phyloP scores from a whole-genome alignment of 78 protist genomes.

The Emiliania huxleyi region DNA sequence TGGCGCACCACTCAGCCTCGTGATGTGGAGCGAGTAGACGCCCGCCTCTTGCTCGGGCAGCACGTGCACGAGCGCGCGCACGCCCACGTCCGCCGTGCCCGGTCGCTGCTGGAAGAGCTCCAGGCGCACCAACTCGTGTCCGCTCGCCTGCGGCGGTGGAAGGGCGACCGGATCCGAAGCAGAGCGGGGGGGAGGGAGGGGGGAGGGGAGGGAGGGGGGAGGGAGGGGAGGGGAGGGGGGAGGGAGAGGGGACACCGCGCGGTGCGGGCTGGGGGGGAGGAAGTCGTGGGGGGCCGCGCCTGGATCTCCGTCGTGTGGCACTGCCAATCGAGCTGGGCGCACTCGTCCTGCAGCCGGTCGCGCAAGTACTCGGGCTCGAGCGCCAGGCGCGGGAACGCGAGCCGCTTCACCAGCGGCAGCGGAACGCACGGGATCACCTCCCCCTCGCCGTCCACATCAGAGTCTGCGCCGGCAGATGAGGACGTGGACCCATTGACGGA shows the following conservation, averaged over 20 bases:
- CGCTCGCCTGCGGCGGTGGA: no score
- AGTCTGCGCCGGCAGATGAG: no score
- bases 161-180: no score
- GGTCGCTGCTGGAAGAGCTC: background rate
- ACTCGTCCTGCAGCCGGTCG: background rate
- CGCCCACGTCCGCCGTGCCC: background rate
- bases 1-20: no score
- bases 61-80: conserved; percentile 3
- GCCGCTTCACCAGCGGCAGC: background rate
- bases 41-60: background rate
- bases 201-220: no score
- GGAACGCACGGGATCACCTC: background rate
- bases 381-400: background rate
- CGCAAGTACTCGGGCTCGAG: background rate
- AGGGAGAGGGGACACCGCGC: no score
- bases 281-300: background rate
- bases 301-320: background rate
- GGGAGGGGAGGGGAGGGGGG: no score
- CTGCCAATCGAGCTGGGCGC: background rate
- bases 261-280: no score
- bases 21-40: background rate
- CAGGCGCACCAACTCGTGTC: background rate
- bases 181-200: no score
- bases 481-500: no score
- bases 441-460: no score